Evolutionary conservation across 805 yeast genomes (phyloP), one percentile per base, ranked within the genome.

Genomic region (Naumovozyma dairenensis): DNA sequence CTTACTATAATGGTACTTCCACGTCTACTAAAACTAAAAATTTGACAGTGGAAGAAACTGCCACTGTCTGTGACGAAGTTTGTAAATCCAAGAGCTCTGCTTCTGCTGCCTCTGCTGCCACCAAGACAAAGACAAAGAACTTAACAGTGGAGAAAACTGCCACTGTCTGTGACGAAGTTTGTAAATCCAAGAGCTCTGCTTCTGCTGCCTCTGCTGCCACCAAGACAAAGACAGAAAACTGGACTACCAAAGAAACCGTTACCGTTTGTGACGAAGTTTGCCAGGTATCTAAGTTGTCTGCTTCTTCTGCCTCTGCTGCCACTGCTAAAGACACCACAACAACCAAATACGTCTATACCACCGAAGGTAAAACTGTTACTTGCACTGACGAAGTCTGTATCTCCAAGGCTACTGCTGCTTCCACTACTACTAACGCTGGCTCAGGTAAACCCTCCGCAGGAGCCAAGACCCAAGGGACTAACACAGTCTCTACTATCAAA

Each of bases 361-460:
- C 8, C 7, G 16, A 7, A n/a, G 25, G 12, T 4, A n/a, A 49
- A 31, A 38, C 48, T 9, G 58, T 36, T 40, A 57, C 51, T 20
- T 51, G 47, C 28, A 54, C 56, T 25, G 35, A 30, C 32, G 31
- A 38, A 10, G 47, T 40, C 21, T 48, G 50, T 22, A 21, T 42
- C 16, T 28, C 45, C 12, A 40, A 33, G n/a, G 45, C 39, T 18
- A 48, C 48, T 24, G 31, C 41, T 14, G 48, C 40, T 32, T 34
- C 44, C 14, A 44, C 49, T 28, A 48, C 38, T 13, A 27, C 34
- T 12, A 33, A 33, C 5, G 15, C 27, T 16, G 33, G 27, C 7
- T n/a, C 37, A 47, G 28, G 36, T n/a, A n/a, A n/a, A n/a, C n/a
- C n/a, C n/a, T n/a, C n/a, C n/a, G n/a, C n/a, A n/a, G n/a, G n/a